phyloP scores from a whole-genome alignment of 2,329 filamentous ascomycete species.

The Aspergillus piperis region DNA sequence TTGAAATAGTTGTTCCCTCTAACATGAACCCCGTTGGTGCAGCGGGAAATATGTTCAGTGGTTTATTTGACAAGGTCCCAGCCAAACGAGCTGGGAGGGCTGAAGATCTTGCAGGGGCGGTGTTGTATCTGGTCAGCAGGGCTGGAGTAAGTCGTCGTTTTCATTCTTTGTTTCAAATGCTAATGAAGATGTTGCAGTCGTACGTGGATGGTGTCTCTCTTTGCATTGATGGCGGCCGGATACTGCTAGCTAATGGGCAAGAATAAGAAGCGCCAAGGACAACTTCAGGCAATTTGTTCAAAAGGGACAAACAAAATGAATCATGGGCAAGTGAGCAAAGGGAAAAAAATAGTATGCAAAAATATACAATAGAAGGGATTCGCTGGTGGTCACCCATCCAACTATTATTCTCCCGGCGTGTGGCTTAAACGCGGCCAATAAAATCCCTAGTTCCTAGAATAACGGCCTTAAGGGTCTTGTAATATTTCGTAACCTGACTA shows the following conservation, averaged over 20 bases:
- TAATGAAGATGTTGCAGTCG: background rate
- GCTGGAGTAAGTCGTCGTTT: constrained; percentile 37
- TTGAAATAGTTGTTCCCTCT: constrained; percentile 43
- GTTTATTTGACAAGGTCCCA: constrained; percentile 45
- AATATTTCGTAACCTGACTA: no score
- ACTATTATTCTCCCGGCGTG: no score
- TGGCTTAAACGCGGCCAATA: no score
- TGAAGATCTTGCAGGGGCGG: constrained; percentile 47
- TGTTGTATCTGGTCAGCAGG: constrained; percentile 46
- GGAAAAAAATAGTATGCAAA: no score
- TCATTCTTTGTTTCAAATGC: background rate
- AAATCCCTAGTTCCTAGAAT: no score
- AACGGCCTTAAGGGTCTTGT: no score
- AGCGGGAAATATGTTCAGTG: constrained; percentile 45
- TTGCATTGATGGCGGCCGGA: background rate
- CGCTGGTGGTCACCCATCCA: no score
- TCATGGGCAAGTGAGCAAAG: no score
- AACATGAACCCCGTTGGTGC: constrained; percentile 49
- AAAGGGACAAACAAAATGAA: no score
- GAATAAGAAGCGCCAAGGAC: background rate
- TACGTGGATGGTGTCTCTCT: background rate
- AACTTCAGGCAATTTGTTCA: no score
- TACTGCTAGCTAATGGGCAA: background rate
- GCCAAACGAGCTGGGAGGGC: constrained; percentile 41
- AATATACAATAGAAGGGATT: no score